A percentile compares a stretch with the other conserved stretches of the same genome.
Conservation (phyloP, 2,329 filamentous ascomycete genomes). For the Colletotrichum agaves region DNA sequence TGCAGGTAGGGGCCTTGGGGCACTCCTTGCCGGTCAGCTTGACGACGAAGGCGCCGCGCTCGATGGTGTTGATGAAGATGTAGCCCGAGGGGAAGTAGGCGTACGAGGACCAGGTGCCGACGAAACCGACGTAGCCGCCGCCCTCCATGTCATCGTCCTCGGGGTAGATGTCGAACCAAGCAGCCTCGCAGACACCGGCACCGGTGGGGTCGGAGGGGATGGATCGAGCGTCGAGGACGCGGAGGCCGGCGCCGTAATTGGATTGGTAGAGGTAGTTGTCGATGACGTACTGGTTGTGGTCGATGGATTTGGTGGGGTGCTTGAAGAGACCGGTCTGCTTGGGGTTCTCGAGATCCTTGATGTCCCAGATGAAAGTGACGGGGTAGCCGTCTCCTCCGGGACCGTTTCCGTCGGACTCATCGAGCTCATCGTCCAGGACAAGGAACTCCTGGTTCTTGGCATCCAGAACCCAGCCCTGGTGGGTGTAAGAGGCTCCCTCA, state of each 20-base stretch:
- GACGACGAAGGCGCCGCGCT: slow-evolving; percentile 60
- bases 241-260: slow-evolving; percentile 62
- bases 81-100: slow-evolving; percentile 60
- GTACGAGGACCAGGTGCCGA: slow-evolving; percentile 60
- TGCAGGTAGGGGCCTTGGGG: slow-evolving; percentile 41
- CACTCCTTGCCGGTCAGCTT: slow-evolving; percentile 47
- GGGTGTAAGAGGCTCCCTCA: slow-evolving; percentile 66
- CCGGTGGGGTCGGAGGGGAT: slow-evolving; percentile 56
- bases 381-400: slow-evolving; percentile 55
- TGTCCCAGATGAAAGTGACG: slow-evolving; percentile 64
- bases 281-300: slow-evolving; percentile 61
- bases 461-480: slow-evolving; percentile 67
- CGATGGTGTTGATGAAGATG: slow-evolving; percentile 63
- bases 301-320: slow-evolving; percentile 52
- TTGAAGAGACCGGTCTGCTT: slow-evolving; percentile 56
- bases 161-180: slow-evolving; percentile 62
- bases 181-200: slow-evolving; percentile 56
- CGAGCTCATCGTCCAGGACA: slow-evolving; percentile 64
- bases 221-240: slow-evolving; percentile 50
- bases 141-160: slow-evolving; percentile 56
- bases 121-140: slow-evolving; percentile 52
- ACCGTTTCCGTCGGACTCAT: slow-evolving; percentile 55
- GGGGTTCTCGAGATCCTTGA: slow-evolving; percentile 54
- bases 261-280: slow-evolving; percentile 59
- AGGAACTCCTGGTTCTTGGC: slow-evolving; percentile 56